Base-by-base conservation (phyloP, 1,284 basidiomycete genomes). In the Cystobasidium slooffiae region DNA sequence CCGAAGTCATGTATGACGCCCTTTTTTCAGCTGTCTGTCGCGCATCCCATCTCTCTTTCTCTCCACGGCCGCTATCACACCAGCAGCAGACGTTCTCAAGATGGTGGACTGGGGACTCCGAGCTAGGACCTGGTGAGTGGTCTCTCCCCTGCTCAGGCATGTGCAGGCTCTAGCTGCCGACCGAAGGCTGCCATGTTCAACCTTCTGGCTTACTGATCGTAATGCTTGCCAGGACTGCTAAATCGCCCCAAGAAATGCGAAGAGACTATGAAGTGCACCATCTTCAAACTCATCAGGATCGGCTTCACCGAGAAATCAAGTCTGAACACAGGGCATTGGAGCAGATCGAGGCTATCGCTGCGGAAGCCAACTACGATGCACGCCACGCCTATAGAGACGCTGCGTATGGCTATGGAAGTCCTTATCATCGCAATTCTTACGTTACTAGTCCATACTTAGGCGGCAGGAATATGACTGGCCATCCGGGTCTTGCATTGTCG, bases 111-210 rank as follows among this genome's bases (percentile, higher is more conserved):
- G 56, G 44, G 69, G 58, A 24, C 46, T 72, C 8, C 59, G 47
- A 22, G 58, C 69, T 16, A 72, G 69, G 53, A 63, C 47, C 24
- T 72, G 69, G 69, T 63, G 47, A 64, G 69, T 10, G 1, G n/a
- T 44, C 31, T 24, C 31, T 31, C 31, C 31, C 31, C 31, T 31
- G 31, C 31, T 31, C 31, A 31, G 5, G 31, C 31, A 31, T 31
- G 31, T 31, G 31, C 31, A 31, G 31, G 31, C 31, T 31, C 31
- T 31, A 5, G 31, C 31, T 31, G 31, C 31, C 31, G 5, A 31
- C 31, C 31, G 31, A 31, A 31, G 31, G 31, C 31, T 31, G 31
- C 31, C 31, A 31, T 31, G 31, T 31, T 31, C 31, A 31, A 31
- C 31, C 31, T 31, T 31, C 31, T 31, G 31, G 31, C 31, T 31